Percentiles rank a stretch among this genome's conserved stretches.
Conservation (phyloP, 768 basidiomycete genomes). For the Boletus insuetus region DNA sequence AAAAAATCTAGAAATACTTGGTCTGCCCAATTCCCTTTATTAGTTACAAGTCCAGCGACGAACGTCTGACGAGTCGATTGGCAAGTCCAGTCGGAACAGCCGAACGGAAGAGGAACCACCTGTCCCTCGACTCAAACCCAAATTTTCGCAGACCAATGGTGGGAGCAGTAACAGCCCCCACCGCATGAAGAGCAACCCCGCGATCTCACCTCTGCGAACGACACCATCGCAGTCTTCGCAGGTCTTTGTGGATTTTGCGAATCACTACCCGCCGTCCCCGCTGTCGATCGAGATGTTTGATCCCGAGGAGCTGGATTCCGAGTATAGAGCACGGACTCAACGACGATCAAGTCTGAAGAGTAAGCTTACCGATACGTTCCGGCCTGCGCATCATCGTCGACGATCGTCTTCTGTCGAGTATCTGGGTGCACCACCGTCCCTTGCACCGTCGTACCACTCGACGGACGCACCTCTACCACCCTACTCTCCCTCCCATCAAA, state of each 20-base stretch:
- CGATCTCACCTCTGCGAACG: slow-evolving; percentile 24
- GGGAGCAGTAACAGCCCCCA: slow-evolving; percentile 18
- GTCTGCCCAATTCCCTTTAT: no score
- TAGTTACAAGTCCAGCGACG: no score
- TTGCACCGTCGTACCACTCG: neutral
- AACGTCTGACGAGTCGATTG: no score
- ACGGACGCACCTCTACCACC: slow-evolving; percentile 6
- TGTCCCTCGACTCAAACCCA: slow-evolving; percentile 25
- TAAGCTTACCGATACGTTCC: slow-evolving; percentile 33
- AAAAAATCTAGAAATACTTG: no score
- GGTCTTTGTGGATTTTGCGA: slow-evolving; percentile 26
- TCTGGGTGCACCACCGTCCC: neutral
- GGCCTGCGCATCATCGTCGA: slow-evolving; percentile 33
- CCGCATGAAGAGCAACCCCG: slow-evolving; percentile 54
- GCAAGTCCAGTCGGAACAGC: slow-evolving; percentile 31
- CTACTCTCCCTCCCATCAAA: slow-evolving; percentile 21
- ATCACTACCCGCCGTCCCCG: slow-evolving; percentile 26
- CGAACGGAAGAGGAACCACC: slow-evolving; percentile 28
- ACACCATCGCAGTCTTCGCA: slow-evolving; percentile 27
- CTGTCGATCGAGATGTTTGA: slow-evolving; percentile 15
- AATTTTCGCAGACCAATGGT: slow-evolving; percentile 20
- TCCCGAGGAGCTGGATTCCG: slow-evolving; percentile 22
- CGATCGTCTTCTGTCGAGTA: slow-evolving; percentile 30
- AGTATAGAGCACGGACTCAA: slow-evolving; percentile 25
- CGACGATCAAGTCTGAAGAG: slow-evolving; percentile 34